These are phyloP conservation scores for Thermothielavioides terrestris DNA, from an alignment of 495 filamentous ascomycete genomes.

Conservation along the genomic window DNA sequence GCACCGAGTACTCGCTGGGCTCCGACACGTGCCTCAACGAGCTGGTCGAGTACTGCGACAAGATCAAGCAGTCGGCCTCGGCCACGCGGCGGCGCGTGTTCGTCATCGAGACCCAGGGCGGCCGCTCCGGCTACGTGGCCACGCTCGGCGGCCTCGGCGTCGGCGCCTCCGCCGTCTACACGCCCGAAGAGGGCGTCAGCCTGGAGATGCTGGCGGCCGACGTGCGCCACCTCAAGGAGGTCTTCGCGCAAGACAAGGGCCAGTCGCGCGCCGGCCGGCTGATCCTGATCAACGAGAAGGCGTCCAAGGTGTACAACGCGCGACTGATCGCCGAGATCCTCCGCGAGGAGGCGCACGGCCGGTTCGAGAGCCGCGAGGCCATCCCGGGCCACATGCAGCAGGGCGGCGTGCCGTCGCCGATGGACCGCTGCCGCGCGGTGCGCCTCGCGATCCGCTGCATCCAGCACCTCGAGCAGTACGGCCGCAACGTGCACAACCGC, in stretches of 20 bases:
- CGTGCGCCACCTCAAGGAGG: constrained; percentile 79
- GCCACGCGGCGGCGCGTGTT: constrained; percentile 89
- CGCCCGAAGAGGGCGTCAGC: constrained; percentile 91
- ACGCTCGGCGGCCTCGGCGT: constrained; percentile 82
- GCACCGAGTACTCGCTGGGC: constrained; percentile 93
- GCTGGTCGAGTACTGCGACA: constrained; percentile 93
- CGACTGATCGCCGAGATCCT: constrained; percentile 94
- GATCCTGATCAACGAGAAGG: constrained; percentile 89
- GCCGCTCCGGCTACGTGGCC: constrained; percentile 87
- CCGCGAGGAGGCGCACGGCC: constrained; percentile 79
- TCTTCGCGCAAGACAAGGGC: constrained; percentile 78
- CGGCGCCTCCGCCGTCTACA: constrained; percentile 92
- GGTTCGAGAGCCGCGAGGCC: constrained; percentile 88
- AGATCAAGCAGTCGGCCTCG: constrained; percentile 92
- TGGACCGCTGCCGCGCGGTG: constrained; percentile 91
- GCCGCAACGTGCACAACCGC: constrained; percentile 53
- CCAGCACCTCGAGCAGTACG: constrained; percentile 75
- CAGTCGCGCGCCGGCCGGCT: constrained; percentile 88
- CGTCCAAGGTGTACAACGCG: constrained; percentile 81
- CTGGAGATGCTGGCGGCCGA: constrained; percentile 87
- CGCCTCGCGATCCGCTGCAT: constrained; percentile 87
- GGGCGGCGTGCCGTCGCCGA: constrained; percentile 84
- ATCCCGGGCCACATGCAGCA: constrained; percentile 97
- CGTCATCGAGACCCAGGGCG: constrained; percentile 96
- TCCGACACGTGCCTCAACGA: constrained; percentile 97